Base-by-base conservation (phyloP, 805 yeast genomes). In the Cyberlindnera mrakii region DNA sequence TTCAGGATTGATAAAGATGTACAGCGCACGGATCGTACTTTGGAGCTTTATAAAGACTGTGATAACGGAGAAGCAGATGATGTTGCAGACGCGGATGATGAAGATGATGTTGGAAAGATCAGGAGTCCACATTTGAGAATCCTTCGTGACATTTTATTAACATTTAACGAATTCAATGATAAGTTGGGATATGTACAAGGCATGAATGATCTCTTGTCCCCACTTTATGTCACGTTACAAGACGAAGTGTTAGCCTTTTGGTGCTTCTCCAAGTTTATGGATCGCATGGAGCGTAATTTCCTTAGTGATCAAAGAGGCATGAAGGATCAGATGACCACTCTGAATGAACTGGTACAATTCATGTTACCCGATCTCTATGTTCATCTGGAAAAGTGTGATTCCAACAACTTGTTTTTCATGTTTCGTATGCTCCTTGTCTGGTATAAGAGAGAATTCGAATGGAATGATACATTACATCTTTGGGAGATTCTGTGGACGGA, bases 121-220 rank as follows among this genome's bases (percentile, higher is more conserved):
- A 70, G 63, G 35, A 93, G 93, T 59, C 82, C 86, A 10, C 89
- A 93, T 62, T 67, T 93, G 45, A 71, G 77, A 47, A 74, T 67
- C 40, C 65, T 93, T 66, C 75, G 87, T 52, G 89, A 85, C 53
- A 84, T 93, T 47, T 69, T 93, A 33, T 71, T 89, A 44, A 86
- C 97, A 0, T 91, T 84, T 57, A 91, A 93, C 60, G 89, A 85
- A 62, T 74, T 81, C 60, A 90, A 93, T 61, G 71, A 68, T 37
- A 83, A 88, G 52, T 65, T 93, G 52, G 99, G 99, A 1, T 93
- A 93, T 57, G 96, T 93, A 16, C 99, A 93, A 66, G 99, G 99
- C 2, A 93, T 93, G 99, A 80, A 93, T 9, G 99, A 93, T 62
- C 67, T 93, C 40, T 67, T 93, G 31, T 84, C 96, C 0, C 97